A percentile compares a stretch with the other conserved stretches of the same genome.
phyloP scores from a whole-genome alignment of 1,139 yeast species.

The Geotrichum phurueaensis region DNA sequence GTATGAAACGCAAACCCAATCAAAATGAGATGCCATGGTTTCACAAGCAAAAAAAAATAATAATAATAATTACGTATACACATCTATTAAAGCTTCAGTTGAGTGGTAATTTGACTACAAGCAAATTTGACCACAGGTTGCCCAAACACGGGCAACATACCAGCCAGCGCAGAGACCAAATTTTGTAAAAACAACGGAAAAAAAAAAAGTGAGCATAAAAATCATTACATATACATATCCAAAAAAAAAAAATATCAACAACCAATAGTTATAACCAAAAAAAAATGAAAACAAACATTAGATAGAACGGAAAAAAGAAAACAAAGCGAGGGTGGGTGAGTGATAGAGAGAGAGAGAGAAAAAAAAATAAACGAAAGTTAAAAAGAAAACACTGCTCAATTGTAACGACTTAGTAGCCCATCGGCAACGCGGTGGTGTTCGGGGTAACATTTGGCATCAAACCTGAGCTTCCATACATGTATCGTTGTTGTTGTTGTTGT shows the following conservation, averaged over 20 bases:
- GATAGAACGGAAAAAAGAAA: not conserved
- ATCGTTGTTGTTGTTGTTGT: not conserved
- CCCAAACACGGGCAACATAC: no score
- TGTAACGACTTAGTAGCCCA: not conserved
- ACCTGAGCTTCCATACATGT: not conserved
- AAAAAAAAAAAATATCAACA: not conserved
- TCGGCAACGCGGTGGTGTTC: not conserved
- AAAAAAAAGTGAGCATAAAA: not conserved
- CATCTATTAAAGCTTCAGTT: no score
- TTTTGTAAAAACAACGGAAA: not conserved
- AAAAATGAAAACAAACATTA: not conserved
- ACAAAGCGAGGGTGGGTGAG: not conserved
- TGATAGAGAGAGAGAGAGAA: not conserved
- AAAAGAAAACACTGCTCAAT: not conserved
- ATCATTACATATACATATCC: not conserved
- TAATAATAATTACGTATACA: no score
- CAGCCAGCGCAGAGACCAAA: no score
- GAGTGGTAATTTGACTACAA: no score
- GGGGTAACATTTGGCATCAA: not conserved
- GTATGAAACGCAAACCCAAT: no score
- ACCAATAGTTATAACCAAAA: not conserved
- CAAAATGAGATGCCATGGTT: no score
- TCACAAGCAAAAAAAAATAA: no score
- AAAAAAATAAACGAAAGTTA: not conserved
- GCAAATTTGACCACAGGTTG: no score